Percentiles rank a stretch among this genome's conserved stretches.
Evolutionary conservation across 441 rosid genomes (phyloP).

Genomic region (Bruguiera hainesii): DNA sequence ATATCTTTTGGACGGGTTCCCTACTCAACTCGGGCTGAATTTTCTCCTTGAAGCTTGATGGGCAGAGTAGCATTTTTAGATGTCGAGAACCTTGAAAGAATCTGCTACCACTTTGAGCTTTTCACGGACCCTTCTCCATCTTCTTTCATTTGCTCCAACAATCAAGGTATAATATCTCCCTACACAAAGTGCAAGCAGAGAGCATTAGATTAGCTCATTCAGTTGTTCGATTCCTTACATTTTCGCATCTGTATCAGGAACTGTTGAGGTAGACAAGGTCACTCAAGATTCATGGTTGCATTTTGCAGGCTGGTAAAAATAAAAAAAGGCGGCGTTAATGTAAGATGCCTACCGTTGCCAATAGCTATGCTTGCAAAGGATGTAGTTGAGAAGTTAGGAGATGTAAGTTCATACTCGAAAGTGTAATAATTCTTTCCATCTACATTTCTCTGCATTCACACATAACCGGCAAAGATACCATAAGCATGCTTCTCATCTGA

Average conservation of each 20-base stretch:
- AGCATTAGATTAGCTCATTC: not conserved
- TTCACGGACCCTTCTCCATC: conserved; percentile 70
- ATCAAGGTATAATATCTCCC: conserved; percentile 82
- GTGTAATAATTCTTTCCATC: conserved; percentile 81
- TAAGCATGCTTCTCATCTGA: not conserved
- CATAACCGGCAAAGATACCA: not conserved
- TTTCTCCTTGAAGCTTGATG: conserved; percentile 3
- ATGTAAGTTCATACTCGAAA: conserved; percentile 67
- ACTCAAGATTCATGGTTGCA: too few species aligned
- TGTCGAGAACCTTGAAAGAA: conserved; percentile 54
- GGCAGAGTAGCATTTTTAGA: conserved; percentile 41
- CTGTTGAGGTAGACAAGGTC: not conserved
- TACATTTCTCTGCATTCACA: conserved; percentile 49
- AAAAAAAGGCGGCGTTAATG: too few species aligned
- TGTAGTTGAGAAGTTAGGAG: conserved; percentile 58
- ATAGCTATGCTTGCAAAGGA: conserved; percentile 78
- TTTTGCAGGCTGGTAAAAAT: too few species aligned
- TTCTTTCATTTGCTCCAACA: conserved; percentile 82
- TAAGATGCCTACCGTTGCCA: conserved; percentile 54
- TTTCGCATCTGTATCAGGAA: not conserved
- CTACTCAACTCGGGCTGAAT: not conserved
- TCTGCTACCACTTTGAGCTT: conserved; percentile 85
- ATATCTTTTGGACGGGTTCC: not conserved
- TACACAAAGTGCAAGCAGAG: conserved; percentile 21
- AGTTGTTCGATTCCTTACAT: not conserved